phyloP scores from a whole-genome alignment of 2,329 filamentous ascomycete species.

The Nothopassalora personata region DNA sequence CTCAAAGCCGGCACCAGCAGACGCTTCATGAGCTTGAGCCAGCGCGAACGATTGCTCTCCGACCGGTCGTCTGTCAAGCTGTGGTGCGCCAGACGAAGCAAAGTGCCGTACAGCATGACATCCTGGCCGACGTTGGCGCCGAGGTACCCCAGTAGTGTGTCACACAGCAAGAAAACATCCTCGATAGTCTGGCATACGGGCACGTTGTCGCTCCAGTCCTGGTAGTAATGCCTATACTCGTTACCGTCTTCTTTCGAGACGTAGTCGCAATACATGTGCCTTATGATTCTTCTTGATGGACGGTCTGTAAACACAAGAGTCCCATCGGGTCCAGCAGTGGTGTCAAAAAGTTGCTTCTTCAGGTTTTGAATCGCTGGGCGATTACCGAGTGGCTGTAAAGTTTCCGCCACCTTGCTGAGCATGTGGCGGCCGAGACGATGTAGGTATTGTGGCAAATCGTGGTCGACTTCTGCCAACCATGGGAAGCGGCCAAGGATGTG shows the following conservation, averaged over 20 bases:
- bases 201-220: conserved; percentile 92
- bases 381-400: conserved; percentile 44
- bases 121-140: conserved; percentile 89
- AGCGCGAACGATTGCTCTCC: conserved; percentile 64
- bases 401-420: conserved; percentile 66
- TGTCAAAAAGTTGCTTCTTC: conserved; percentile 54
- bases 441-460: conserved; percentile 73
- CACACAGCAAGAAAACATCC: conserved; percentile 82
- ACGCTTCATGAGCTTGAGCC: conserved; percentile 78
- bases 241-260: conserved; percentile 63
- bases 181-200: conserved; percentile 86
- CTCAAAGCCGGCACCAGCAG: conserved; percentile 85
- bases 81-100: conserved; percentile 77
- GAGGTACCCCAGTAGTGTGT: conserved; percentile 75
- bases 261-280: conserved; percentile 79
- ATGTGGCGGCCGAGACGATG: conserved; percentile 82
- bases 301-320: conserved; percentile 49
- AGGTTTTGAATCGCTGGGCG: conserved; percentile 40
- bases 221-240: conserved; percentile 90
- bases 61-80: conserved; percentile 68
- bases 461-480: conserved; percentile 82
- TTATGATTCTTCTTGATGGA: conserved; percentile 60
- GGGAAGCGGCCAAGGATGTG: conserved; percentile 89
- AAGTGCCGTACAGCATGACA: conserved; percentile 67
- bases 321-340: conserved; percentile 64